Conservation (phyloP, 768 basidiomycete species). For the Tylopilus sp. region DNA sequence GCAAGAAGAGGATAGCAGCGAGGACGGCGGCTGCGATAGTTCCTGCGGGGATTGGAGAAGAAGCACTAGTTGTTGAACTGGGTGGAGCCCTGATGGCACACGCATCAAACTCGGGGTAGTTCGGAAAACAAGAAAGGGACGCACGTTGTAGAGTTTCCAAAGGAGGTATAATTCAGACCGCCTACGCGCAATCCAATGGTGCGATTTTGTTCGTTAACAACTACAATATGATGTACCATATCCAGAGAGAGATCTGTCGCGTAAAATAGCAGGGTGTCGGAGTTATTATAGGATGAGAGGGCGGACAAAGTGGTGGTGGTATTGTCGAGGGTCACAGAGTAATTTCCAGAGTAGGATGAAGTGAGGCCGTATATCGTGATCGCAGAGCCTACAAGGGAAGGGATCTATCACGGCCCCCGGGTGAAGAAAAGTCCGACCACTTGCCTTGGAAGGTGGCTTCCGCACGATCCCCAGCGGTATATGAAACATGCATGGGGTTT, state of each 20-base stretch:
- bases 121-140: conserved; percentile 3
- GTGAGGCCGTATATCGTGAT: conserved; percentile 58
- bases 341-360: conserved; percentile 55
- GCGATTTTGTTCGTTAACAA: conserved; percentile 55
- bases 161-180: conserved; percentile 48
- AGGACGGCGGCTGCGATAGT: conserved; percentile 66
- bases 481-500: conserved; percentile 31
- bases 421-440: conserved; percentile 16
- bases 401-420: background rate
- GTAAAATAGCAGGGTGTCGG: conserved; percentile 58
- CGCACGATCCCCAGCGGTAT: conserved; percentile 44
- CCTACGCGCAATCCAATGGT: conserved; percentile 47
- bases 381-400: conserved; percentile 48
- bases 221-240: conserved; percentile 44
- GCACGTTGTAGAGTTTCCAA: conserved; percentile 34
- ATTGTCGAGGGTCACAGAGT: conserved; percentile 55
- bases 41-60: conserved; percentile 40
- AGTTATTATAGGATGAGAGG: conserved; percentile 48
- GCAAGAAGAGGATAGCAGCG: conserved; percentile 49
- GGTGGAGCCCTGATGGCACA: conserved; percentile 16
- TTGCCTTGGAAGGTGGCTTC: conserved; percentile 45
- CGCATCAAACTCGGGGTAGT: background rate
- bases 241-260: conserved; percentile 56
- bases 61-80: conserved; percentile 12
- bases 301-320: conserved; percentile 46